phyloP scores from a whole-genome alignment of 352 stramenopile species.

The Albugo candida region DNA sequence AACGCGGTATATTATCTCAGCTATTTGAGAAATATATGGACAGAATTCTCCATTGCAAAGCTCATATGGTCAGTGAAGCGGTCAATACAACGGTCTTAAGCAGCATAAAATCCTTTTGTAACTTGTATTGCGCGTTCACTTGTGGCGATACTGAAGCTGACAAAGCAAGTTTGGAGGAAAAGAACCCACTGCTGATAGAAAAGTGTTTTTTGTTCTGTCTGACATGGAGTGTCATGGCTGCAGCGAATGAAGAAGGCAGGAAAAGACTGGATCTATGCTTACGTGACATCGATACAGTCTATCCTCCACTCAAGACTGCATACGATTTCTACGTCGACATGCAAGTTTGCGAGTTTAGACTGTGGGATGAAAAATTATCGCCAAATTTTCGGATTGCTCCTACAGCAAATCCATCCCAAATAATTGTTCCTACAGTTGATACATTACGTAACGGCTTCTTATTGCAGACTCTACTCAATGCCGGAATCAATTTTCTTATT shows the following conservation, averaged over 20 bases:
- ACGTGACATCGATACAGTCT: slow-evolving; percentile 83
- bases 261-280: slow-evolving; percentile 77
- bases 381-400: slow-evolving; percentile 49
- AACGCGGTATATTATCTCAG: slow-evolving; percentile 37
- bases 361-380: slow-evolving; percentile 69
- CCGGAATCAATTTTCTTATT: slow-evolving; percentile 68
- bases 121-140: slow-evolving; percentile 61
- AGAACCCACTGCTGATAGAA: slow-evolving; percentile 42
- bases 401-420: slow-evolving; percentile 65
- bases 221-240: slow-evolving; percentile 72
- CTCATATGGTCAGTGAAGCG: slow-evolving; percentile 45
- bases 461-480: slow-evolving; percentile 51
- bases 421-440: slow-evolving; percentile 76
- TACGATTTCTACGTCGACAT: slow-evolving; percentile 88
- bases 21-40: slow-evolving; percentile 76
- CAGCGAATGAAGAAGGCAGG: slow-evolving; percentile 65
- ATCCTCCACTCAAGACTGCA: slow-evolving; percentile 78
- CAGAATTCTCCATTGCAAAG: slow-evolving; percentile 26
- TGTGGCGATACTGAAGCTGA: slow-evolving; percentile 55
- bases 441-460: slow-evolving; percentile 67
- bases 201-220: slow-evolving; percentile 77
- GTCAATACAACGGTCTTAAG: slow-evolving; percentile 70
- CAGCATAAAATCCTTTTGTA: slow-evolving; percentile 67
- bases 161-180: slow-evolving; percentile 33
- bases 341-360: slow-evolving; percentile 48